Evolutionary conservation across 805 yeast genomes (phyloP).

Genomic region (Grigorovia transvaalensis): DNA sequence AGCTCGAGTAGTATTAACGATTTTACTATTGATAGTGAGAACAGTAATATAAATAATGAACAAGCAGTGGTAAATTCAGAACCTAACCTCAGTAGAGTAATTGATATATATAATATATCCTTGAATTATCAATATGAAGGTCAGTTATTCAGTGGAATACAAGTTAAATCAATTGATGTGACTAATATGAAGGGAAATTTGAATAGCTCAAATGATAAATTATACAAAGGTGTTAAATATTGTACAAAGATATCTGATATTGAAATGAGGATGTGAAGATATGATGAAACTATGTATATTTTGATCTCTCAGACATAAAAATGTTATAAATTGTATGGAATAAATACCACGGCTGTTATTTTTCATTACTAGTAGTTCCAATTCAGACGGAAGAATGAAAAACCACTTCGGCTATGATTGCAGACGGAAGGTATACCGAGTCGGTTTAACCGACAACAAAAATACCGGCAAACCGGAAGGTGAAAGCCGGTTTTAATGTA

Average conservation of each 20-base stretch:
- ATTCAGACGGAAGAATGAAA: too few relatives aligned
- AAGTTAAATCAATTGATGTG: conserved; percentile 55
- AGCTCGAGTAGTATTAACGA: not conserved
- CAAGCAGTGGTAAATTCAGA: not conserved
- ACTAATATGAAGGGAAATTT: conserved; percentile 8
- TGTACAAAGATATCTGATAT: not conserved
- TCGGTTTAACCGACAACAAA: not conserved
- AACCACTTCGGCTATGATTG: not conserved
- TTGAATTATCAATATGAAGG: not conserved
- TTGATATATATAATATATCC: not conserved
- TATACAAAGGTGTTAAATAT: conserved; percentile 5
- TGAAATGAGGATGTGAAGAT: not conserved
- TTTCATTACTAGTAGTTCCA: too few relatives aligned
- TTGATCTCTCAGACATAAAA: too few relatives aligned
- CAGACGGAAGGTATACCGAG: not conserved
- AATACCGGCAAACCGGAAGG: not conserved
- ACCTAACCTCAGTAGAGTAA: not conserved
- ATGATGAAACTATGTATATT: not conserved
- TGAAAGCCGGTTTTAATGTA: not conserved
- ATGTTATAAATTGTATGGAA: too few relatives aligned
- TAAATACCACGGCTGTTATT: too few relatives aligned
- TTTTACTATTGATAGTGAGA: not conserved
- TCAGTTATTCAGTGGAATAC: conserved; percentile 62
- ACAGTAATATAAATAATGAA: not conserved
- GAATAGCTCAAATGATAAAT: not conserved